Evolutionary conservation across 169 alveolate species (phyloP).

Genomic region (Perkinsus olseni): DNA sequence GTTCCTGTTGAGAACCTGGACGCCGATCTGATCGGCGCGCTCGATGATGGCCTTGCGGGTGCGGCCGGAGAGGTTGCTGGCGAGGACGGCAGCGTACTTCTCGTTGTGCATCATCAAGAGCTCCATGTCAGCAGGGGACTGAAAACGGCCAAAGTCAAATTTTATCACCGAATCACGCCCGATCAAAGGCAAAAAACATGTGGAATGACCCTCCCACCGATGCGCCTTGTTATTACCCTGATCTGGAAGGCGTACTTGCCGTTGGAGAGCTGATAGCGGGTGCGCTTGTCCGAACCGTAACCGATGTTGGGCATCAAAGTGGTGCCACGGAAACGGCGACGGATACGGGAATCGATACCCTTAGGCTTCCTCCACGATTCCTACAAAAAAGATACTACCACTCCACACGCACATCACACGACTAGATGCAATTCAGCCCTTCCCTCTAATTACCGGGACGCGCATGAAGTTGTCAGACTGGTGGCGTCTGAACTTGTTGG

Average conservation of each 20-base stretch:
- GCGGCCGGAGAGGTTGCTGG: conserved; percentile 80
- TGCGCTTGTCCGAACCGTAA: conserved; percentile 88
- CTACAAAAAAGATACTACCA: conserved; percentile 32
- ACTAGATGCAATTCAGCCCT: neutral
- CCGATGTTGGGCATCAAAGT: conserved; percentile 90
- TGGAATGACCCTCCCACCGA: neutral
- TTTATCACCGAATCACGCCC: too few relatives aligned
- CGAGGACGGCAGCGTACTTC: conserved; percentile 86
- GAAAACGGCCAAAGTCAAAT: neutral
- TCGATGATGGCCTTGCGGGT: conserved; percentile 80
- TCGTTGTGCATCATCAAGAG: conserved; percentile 90
- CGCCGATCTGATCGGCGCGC: conserved; percentile 87
- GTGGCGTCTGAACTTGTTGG: conserved; percentile 84
- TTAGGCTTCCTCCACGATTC: conserved; percentile 93
- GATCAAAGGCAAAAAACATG: too few relatives aligned
- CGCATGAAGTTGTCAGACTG: conserved; percentile 88
- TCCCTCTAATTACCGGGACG: conserved; percentile 55
- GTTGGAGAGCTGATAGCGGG: conserved; percentile 81
- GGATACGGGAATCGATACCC: conserved; percentile 93
- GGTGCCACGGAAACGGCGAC: conserved; percentile 90
- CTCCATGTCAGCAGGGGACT: conserved; percentile 74
- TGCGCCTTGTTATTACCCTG: conserved; percentile 19
- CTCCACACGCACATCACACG: neutral
- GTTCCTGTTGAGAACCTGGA: conserved; percentile 75
- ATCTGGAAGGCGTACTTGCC: conserved; percentile 85